These are phyloP conservation scores for Dipteronia dyeriana DNA, from an alignment of 345 rosid genomes.

Conservation along the genomic window DNA sequence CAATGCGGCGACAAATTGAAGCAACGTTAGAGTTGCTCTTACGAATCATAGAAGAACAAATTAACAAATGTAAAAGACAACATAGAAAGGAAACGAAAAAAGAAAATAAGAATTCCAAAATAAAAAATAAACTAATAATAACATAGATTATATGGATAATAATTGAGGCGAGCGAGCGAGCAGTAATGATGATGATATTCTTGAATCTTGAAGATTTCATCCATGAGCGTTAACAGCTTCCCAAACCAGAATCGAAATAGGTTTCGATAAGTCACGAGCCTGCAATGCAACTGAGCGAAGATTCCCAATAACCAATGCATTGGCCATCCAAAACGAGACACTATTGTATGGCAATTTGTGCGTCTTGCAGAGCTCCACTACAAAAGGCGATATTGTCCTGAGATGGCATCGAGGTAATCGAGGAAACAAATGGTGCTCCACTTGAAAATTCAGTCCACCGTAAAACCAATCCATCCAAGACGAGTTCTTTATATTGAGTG, in stretches of 20 bases:
- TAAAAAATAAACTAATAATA: too few species aligned
- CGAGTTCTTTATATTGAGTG: slow-evolving; percentile 47
- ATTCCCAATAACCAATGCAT: slow-evolving; percentile 37
- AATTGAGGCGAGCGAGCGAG: too few species aligned
- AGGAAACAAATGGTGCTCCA: slow-evolving; percentile 74
- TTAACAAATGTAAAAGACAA: too few species aligned
- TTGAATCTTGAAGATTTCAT: slow-evolving; percentile 5
- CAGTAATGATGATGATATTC: too few species aligned
- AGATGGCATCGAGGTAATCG: slow-evolving; percentile 53
- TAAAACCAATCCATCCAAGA: slow-evolving; percentile 85
- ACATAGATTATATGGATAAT: too few species aligned
- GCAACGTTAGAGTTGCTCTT: too few species aligned
- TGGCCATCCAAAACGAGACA: slow-evolving; percentile 53
- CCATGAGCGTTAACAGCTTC: slow-evolving; percentile 57
- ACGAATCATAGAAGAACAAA: too few species aligned
- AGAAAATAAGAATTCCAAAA: too few species aligned
- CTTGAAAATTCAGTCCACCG: slow-evolving; percentile 76
- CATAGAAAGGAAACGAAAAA: too few species aligned
- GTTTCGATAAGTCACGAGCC: slow-evolving; percentile 45
- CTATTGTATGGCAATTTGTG: slow-evolving; percentile 44
- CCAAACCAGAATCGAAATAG: slow-evolving; percentile 48
- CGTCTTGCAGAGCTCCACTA: slow-evolving; percentile 57
- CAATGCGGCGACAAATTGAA: too few species aligned
- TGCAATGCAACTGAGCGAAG: slow-evolving; percentile 53
- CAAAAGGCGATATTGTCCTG: slow-evolving; percentile 44